Conservation (phyloP, 1,284 basidiomycete genomes). For the Grifola frondosa region DNA sequence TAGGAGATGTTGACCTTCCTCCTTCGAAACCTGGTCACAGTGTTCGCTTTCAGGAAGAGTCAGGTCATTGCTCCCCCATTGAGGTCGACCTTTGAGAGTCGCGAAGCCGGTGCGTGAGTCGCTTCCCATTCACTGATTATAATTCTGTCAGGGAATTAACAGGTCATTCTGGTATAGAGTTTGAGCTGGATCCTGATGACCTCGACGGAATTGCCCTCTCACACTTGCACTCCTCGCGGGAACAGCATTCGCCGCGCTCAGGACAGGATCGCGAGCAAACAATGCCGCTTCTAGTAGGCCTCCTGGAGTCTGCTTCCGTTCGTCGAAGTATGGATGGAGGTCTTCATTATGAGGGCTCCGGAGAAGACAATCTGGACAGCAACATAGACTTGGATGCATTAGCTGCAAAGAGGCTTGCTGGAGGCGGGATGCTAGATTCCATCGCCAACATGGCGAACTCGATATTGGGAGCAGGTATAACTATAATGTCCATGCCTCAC, state of each 20-base stretch:
- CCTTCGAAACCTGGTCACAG: constrained; percentile 25
- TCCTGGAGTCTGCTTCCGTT: constrained; percentile 62
- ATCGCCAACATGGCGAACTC: constrained; percentile 96
- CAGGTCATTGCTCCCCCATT: constrained; percentile 66
- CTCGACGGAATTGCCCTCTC: constrained; percentile 57
- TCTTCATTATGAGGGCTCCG: constrained; percentile 41
- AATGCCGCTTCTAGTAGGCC: constrained; percentile 75
- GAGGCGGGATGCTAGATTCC: constrained; percentile 81
- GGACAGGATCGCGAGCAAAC: constrained; percentile 50
- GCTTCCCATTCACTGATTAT: not conserved
- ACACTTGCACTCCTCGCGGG: constrained; percentile 36
- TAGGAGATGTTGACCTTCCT: constrained; percentile 17
- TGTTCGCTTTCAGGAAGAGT: constrained; percentile 63
- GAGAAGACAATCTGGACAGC: constrained; percentile 32
- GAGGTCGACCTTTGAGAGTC: constrained; percentile 67
- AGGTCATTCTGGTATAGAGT: constrained; percentile 48
- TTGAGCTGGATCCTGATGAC: constrained; percentile 75
- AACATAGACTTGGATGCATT: constrained; percentile 65
- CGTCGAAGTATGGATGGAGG: constrained; percentile 54
- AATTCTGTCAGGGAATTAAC: not conserved
- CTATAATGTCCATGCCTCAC: constrained; percentile 1
- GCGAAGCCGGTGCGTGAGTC: constrained; percentile 69
- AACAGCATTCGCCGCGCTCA: constrained; percentile 32
- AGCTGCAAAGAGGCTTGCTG: constrained; percentile 62
- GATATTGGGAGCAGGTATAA: constrained; percentile 87